phyloP scores from a whole-genome alignment of 2,329 filamentous ascomycete genomes.

The Fusarium nanum region DNA sequence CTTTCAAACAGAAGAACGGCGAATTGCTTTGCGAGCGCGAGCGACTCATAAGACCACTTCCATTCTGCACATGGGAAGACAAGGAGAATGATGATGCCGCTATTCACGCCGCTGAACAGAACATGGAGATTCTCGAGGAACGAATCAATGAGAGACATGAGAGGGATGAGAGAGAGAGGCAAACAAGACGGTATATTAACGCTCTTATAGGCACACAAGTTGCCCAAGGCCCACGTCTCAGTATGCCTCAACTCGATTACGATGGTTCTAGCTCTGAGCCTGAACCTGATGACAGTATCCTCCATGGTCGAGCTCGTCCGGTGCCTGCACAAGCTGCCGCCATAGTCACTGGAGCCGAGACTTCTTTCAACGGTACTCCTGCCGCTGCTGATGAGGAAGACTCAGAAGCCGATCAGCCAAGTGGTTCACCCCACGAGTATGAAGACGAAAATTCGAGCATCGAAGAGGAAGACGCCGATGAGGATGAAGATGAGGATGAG shows the following conservation, averaged over 20 bases:
- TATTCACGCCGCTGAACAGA: constrained; percentile 29
- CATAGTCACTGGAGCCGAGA: constrained; percentile 46
- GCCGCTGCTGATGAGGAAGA: constrained; percentile 31
- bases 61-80: constrained; percentile 43
- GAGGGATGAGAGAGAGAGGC: not conserved
- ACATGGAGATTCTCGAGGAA: constrained; percentile 14
- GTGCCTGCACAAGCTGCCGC: constrained; percentile 19
- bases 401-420: constrained; percentile 9
- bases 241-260: constrained; percentile 52
- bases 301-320: constrained; percentile 48
- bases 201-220: constrained; percentile 45
- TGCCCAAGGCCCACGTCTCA: constrained; percentile 49
- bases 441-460: constrained; percentile 48
- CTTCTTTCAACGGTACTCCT: constrained; percentile 46
- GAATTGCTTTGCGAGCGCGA: constrained; percentile 35
- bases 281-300: constrained; percentile 52
- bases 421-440: constrained; percentile 48
- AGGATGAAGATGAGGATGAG: constrained; percentile 27
- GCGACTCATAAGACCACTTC: constrained; percentile 40
- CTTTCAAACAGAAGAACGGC: constrained; percentile 39
- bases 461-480: constrained; percentile 51
- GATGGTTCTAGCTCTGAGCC: constrained; percentile 53
- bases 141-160: not conserved
- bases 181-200: constrained; percentile 18
- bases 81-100: constrained; percentile 46